Evolutionary conservation across 768 basidiomycete genomes (phyloP).

Genomic region (Pulveroboletus sp.): DNA sequence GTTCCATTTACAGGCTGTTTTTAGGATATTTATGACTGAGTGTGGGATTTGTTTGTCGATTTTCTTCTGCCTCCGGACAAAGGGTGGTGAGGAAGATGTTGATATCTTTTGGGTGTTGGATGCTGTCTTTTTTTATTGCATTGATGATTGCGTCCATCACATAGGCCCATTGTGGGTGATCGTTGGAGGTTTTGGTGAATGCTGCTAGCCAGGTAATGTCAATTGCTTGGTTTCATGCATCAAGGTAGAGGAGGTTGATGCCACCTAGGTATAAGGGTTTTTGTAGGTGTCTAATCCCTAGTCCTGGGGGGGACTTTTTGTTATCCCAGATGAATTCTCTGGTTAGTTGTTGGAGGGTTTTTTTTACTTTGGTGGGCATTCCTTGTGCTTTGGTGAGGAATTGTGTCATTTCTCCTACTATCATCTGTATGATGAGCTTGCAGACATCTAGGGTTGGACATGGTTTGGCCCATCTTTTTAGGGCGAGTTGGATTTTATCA

Average conservation of each 20-base stretch:
- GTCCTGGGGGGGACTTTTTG: neutral
- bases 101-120: neutral
- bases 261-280: neutral
- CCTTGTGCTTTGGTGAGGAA: conserved; percentile 30
- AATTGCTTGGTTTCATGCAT: neutral
- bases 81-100: neutral
- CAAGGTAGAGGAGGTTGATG: conserved; percentile 5
- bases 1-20: neutral
- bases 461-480: neutral
- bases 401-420: conserved; percentile 20
- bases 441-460: conserved; percentile 18
- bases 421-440: conserved; percentile 17
- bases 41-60: neutral
- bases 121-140: neutral
- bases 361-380: conserved; percentile 22
- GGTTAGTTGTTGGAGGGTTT: conserved; percentile 8
- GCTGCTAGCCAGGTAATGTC: neutral
- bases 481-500: conserved; percentile 17
- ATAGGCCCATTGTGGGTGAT: neutral
- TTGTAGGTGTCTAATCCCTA: neutral
- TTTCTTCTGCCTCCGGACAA: neutral
- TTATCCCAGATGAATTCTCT: conserved; percentile 18
- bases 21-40: rapidly evolving
- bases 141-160: neutral
- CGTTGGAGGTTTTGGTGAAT: neutral